Base-by-base conservation (phyloP, 1,284 basidiomycete genomes). In the Spongispora temasekensis region DNA sequence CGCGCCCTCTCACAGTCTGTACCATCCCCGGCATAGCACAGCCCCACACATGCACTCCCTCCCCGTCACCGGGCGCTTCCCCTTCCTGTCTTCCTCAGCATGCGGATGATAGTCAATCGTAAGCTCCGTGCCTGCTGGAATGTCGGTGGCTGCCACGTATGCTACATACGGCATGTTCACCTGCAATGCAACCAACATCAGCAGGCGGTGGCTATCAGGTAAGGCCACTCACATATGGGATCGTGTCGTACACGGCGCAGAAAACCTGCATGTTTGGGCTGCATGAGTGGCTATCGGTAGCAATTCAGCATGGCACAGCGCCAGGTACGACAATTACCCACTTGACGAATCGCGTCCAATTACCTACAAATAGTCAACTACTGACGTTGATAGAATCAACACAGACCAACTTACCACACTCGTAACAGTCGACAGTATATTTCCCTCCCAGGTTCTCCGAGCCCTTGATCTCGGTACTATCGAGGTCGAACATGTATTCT, bases 331-430 rank as follows among this genome's bases (percentile, higher is more conserved):
- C 44, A 53, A 40, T 31, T 19, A 72, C 83, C 61, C 66, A 88
- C 88, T 90, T 90, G 35, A 90, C 76, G 61, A 90, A 90, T 12
- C 87, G 78, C 3, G 87, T 87, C 88, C 88, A 90, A 65, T 90
- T 90, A 5, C 88, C 87, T 89, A 58, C 9, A 50, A 59, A 42
- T 13, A 25, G 53, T 62, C 55, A 65, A 58, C 30, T 21, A 31
- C 60, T 54, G 54, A 21, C 19, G n/a, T n/a, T 2, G 12, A 1
- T 44, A 57, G 5, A 40, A 42, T 50, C 35, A 44, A 42, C 48
- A 42, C 25, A 17, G 53, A 37, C 6, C 31, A 50, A 37, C 77
- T 53, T 60, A 86, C 86, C 87, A 63, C 70, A 75, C 3, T 67
- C 67, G 57, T 75, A 77, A 1, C 79, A 81, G 65, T 87, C 81